Base-by-base conservation (phyloP, 345 rosid species). In the Melaleuca quinquenervia region DNA sequence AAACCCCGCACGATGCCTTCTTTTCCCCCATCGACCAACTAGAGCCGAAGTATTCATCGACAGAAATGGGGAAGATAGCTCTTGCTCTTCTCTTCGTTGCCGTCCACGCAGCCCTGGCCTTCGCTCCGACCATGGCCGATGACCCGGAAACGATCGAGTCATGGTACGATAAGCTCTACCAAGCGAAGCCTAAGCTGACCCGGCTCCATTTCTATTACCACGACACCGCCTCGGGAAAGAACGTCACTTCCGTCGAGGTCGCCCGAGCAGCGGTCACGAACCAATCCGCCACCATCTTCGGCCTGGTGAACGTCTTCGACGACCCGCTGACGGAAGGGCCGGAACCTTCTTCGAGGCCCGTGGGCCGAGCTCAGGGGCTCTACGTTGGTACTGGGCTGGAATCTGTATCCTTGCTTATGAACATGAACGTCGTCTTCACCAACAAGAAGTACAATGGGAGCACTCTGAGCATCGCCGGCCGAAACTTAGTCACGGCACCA, bases 351-450 rank as follows among this genome's bases (percentile, higher is more conserved):
- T 95, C 98, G 18, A 94, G 91, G 84, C 86, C 90, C 10, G 83
- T 95, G 6, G 98, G 98, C n/a, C 90, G 90, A 6, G 96, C 96
- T 1, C 98, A 94, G 82, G 97, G 98, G 84, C 84, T 94, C 6
- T 94, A 90, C 45, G 94, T 91, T 7, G 88, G 92, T 5, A 89
- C 92, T 21, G 85, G 90, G 50, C 89, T 93, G 88, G 85, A 86
- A 51, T 91, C 92, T 83, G 0, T 94, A 5, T 94, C 91, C 14
- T 50, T 94, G 12, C 50, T 91, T 6, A 93, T 94, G 95, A 91
- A 89, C 32, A 88, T 91, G 92, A 93, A 90, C 88, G 90, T 91
- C 29, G 80, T 80, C 82, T 95, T 95, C 88, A 84, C 84, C 8
- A 93, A 94, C 51, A 96, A 95, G 8, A 88, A 85, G 20, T 92